Percentiles rank a stretch among this genome's conserved stretches.
Evolutionary conservation across 345 rosid genomes (phyloP).

Genomic region (Dipteronia dyeriana): DNA sequence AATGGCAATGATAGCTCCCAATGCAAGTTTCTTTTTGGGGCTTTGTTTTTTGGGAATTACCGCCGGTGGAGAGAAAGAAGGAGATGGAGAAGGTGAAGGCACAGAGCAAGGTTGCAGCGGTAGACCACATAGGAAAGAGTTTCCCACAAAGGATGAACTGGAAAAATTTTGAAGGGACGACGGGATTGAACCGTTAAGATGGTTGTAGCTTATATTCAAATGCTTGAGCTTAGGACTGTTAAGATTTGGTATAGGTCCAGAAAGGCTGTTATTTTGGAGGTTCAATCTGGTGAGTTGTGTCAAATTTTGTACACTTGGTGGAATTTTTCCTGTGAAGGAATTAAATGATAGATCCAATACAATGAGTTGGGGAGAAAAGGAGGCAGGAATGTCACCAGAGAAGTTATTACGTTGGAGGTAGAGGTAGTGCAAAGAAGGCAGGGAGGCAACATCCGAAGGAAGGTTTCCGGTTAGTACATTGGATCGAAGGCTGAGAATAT

Average conservation of each 20-base stretch:
- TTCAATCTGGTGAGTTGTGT: constrained; percentile 48
- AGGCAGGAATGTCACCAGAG: constrained; percentile 68
- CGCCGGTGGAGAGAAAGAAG: constrained; percentile 44
- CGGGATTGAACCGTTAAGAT: constrained; percentile 75
- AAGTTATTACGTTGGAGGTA: constrained; percentile 73
- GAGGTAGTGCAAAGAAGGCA: constrained; percentile 62
- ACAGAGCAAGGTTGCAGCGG: constrained; percentile 55
- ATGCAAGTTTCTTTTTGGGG: constrained; percentile 47
- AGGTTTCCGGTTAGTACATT: constrained; percentile 69
- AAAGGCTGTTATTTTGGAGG: constrained; percentile 62
- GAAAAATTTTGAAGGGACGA: constrained; percentile 60
- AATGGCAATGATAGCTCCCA: constrained; percentile 62
- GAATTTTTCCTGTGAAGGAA: constrained; percentile 59
- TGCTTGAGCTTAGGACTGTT: constrained; percentile 43
- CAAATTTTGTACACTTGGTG: constrained; percentile 45
- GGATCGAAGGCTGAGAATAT: constrained; percentile 62
- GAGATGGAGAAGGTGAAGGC: constrained; percentile 47
- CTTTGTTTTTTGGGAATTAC: constrained; percentile 42
- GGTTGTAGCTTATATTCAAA: constrained; percentile 72
- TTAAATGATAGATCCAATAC: constrained; percentile 68
- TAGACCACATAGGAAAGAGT: constrained; percentile 60
- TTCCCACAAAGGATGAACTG: constrained; percentile 70
- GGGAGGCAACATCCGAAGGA: constrained; percentile 67
- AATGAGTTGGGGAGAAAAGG: constrained; percentile 41
- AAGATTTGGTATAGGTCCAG: constrained; percentile 60